These are phyloP conservation scores for Physcomitrellopsis africana DNA, from an alignment of 225 moss, liverwort and hornwort species.

Conservation along the genomic window DNA sequence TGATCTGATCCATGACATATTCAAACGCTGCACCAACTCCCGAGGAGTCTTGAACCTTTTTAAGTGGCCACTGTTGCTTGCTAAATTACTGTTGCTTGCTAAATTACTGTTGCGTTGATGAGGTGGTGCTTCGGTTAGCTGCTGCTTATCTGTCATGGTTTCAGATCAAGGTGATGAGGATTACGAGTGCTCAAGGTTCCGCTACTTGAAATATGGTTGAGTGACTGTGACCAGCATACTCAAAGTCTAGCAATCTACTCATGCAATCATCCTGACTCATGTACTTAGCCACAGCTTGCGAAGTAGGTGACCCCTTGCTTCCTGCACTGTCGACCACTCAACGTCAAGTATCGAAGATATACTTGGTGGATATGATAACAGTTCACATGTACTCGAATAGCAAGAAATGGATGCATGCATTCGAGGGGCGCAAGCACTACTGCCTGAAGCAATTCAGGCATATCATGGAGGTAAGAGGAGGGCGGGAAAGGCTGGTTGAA, in stretches of 20 bases:
- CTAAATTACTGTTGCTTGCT: background rate
- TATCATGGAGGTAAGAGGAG: too few relatives aligned
- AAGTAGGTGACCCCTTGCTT: background rate
- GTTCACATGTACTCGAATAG: background rate
- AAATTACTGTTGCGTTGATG: background rate
- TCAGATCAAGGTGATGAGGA: background rate
- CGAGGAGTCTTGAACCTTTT: background rate
- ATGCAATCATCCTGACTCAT: background rate
- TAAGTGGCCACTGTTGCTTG: background rate
- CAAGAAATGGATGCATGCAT: background rate
- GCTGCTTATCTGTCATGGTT: conserved; percentile 24
- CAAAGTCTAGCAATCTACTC: background rate
- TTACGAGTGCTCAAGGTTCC: too few relatives aligned
- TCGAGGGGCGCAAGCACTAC: too few relatives aligned
- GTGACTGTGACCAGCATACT: background rate
- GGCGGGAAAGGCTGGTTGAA: too few relatives aligned
- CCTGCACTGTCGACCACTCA: background rate
- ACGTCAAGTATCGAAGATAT: conserved; percentile 1
- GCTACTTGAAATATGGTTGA: background rate
- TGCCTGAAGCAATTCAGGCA: too few relatives aligned
- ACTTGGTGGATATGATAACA: background rate
- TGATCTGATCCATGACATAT: background rate
- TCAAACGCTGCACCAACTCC: conserved; percentile 15
- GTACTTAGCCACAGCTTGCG: background rate
- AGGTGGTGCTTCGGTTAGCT: background rate